These are phyloP conservation scores for Penicillium riverlandense DNA, from an alignment of 495 filamentous ascomycete species.

Conservation along the genomic window DNA sequence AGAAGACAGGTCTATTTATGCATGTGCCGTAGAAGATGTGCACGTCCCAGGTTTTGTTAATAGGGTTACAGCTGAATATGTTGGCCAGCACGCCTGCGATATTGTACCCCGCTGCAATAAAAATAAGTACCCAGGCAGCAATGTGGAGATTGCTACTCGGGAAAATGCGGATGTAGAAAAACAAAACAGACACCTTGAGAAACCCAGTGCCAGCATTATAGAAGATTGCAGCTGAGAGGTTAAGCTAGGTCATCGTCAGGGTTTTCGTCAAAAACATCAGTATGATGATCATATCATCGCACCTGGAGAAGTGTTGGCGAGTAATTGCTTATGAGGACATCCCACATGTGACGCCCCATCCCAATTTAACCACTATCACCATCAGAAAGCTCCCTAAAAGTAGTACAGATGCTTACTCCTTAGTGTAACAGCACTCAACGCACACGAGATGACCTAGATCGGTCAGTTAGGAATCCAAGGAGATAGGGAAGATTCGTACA, in stretches of 20 bases:
- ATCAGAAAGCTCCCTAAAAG: neutral
- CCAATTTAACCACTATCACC: slow-evolving; percentile 18
- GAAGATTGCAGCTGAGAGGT: slow-evolving; percentile 20
- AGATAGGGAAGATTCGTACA: slow-evolving; percentile 11
- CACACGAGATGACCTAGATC: slow-evolving; percentile 13
- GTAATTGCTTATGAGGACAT: slow-evolving; percentile 9
- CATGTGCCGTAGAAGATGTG: slow-evolving; percentile 16
- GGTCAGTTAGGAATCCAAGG: neutral
- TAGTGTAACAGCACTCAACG: slow-evolving; percentile 19
- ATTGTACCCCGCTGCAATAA: slow-evolving; percentile 27
- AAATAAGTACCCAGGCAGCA: slow-evolving; percentile 23
- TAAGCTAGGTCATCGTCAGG: slow-evolving; percentile 10
- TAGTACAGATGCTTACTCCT: slow-evolving; percentile 14
- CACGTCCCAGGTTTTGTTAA: slow-evolving; percentile 24
- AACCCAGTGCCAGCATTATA: slow-evolving; percentile 33
- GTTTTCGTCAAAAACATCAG: too few relatives aligned
- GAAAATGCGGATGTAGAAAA: slow-evolving; percentile 45
- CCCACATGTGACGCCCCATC: slow-evolving; percentile 26
- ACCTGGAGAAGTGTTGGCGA: slow-evolving; percentile 14
- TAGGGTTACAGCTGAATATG: slow-evolving; percentile 23
- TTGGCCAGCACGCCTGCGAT: slow-evolving; percentile 28
- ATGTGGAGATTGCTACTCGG: slow-evolving; percentile 26
- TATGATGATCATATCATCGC: too few relatives aligned
- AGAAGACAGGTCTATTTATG: slow-evolving; percentile 22
- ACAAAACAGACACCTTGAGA: slow-evolving; percentile 35